Conservation (phyloP, 352 stramenopile species). For the Plasmopara muralis region DNA sequence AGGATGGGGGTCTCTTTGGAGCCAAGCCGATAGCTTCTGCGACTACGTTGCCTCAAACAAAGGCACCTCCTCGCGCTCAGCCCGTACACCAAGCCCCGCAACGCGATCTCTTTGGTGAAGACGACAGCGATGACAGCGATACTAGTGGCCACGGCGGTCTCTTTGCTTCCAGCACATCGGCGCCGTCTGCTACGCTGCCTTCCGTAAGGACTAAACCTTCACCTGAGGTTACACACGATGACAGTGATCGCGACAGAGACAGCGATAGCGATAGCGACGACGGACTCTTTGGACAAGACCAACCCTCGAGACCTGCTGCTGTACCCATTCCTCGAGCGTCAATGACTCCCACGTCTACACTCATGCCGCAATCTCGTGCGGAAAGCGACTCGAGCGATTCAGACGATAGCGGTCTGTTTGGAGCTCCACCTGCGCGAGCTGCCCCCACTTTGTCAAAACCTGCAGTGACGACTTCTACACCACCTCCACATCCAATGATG, state of each 20-base stretch:
- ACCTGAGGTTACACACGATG: conserved; percentile 17
- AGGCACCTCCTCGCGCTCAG: conserved; percentile 1
- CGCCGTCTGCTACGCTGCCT: background rate
- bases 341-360: conserved; percentile 10
- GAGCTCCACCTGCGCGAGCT: conserved; percentile 22
- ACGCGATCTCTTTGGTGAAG: conserved; percentile 39
- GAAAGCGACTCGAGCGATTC: conserved; percentile 60
- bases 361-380: conserved; percentile 25
- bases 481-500: conserved; percentile 31
- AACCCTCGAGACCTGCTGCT: conserved; percentile 18
- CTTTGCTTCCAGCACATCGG: conserved; percentile 23
- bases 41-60: conserved; percentile 3
- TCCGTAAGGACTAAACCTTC: conserved; percentile 10
- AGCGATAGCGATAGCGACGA: conserved; percentile 23
- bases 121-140: conserved; percentile 33
- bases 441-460: conserved; percentile 5
- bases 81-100: conserved; percentile 27
- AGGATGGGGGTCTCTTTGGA: conserved; percentile 57
- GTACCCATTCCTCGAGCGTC: conserved; percentile 5
- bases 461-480: conserved; percentile 6
- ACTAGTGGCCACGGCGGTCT: conserved; percentile 30
- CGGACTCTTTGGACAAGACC: conserved; percentile 35
- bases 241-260: conserved; percentile 29
- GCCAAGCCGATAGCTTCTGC: conserved; percentile 19
- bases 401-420: conserved; percentile 54